These are phyloP conservation scores for Lentinula detonsa DNA, from an alignment of 768 basidiomycete genomes.

Conservation along the genomic window DNA sequence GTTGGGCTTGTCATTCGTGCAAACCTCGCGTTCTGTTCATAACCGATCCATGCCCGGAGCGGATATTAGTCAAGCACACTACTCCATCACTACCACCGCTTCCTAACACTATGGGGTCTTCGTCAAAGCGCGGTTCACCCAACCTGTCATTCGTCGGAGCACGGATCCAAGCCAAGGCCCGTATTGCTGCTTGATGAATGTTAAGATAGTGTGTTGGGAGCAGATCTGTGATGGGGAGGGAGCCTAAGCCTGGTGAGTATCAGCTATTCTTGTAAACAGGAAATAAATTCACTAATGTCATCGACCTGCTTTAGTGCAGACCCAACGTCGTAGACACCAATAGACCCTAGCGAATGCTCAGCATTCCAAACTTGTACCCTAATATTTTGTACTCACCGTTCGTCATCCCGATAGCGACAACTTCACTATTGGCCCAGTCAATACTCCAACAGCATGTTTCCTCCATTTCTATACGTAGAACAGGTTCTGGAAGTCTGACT, in stretches of 20 bases:
- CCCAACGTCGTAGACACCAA: constrained; percentile 54
- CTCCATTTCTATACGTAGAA: constrained; percentile 67
- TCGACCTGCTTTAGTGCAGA: constrained; percentile 29
- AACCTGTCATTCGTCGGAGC: constrained; percentile 48
- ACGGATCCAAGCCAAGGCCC: constrained; percentile 69
- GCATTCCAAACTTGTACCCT: background rate
- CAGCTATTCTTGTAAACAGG: background rate
- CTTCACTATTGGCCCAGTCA: constrained; percentile 87
- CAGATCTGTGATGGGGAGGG: constrained; percentile 23
- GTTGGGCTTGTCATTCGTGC: background rate
- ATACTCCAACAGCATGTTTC: constrained; percentile 74
- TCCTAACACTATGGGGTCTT: constrained; percentile 67
- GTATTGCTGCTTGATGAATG: constrained; percentile 76
- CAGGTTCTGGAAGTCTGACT: constrained; percentile 61
- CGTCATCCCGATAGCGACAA: constrained; percentile 77
- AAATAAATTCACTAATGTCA: constrained; percentile 21
- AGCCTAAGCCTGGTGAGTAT: background rate
- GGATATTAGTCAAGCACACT: constrained; percentile 69
- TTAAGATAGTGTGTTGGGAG: constrained; percentile 69
- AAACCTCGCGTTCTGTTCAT: constrained; percentile 77
- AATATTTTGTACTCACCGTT: constrained; percentile 49
- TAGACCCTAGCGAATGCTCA: constrained; percentile 30
- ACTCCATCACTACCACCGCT: constrained; percentile 81
- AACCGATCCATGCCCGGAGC: constrained; percentile 59
- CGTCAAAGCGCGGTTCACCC: constrained; percentile 38